Evolutionary conservation across 257 asterid genomes (phyloP).

Genomic region (Dorcoceras hygrometricum): DNA sequence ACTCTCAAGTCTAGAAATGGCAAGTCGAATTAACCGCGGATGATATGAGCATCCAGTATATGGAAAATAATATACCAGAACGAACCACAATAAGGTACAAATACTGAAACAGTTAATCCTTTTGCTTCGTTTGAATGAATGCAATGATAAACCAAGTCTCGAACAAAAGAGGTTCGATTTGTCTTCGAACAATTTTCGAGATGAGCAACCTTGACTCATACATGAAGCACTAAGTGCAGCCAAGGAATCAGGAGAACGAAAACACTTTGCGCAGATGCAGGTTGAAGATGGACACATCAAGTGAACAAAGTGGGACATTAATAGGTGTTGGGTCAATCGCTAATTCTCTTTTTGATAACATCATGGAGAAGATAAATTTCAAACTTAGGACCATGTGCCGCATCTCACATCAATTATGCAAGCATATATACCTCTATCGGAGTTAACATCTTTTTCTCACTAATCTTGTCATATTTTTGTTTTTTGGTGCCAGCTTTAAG

Average conservation of each 20-base stretch:
- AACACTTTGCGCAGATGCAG: background rate
- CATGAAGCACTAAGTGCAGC: background rate
- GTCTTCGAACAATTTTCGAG: background rate
- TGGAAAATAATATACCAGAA: background rate
- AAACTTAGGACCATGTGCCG: background rate
- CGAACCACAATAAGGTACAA: background rate
- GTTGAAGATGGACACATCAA: background rate
- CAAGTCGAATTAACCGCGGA: background rate
- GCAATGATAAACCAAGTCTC: background rate
- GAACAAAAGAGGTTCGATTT: background rate
- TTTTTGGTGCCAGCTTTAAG: slow-evolving; percentile 56
- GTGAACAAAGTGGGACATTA: background rate
- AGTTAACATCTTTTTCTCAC: slow-evolving; percentile 57
- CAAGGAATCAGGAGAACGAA: background rate
- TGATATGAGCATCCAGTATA: background rate
- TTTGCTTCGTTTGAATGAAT: background rate
- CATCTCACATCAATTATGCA: background rate
- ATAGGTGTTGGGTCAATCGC: background rate
- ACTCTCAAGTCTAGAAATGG: too few species aligned
- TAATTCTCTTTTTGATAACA: background rate
- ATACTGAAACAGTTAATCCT: background rate
- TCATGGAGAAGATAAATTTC: background rate
- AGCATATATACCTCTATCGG: slow-evolving; percentile 42
- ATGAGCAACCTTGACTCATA: background rate
- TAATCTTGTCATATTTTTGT: slow-evolving; percentile 54